Conservation (phyloP, 176 grass and related monocot species). For the Aegilops longissima region DNA sequence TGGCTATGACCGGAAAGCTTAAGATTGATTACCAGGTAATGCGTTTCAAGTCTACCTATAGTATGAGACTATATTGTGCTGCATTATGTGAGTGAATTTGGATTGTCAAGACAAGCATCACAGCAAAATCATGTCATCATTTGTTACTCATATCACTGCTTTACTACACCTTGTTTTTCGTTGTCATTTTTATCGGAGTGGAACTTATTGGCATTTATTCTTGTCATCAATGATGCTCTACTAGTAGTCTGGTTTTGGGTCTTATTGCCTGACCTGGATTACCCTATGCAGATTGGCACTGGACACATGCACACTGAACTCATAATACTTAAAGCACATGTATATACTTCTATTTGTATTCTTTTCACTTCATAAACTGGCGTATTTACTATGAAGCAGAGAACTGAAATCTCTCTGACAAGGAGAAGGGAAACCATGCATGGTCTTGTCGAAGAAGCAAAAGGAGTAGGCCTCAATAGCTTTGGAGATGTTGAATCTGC, state of each 20-base stretch:
- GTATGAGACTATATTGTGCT: slow-evolving; percentile 13
- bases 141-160: background rate
- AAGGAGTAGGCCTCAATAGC: slow-evolving; percentile 69
- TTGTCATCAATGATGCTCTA: slow-evolving; percentile 20
- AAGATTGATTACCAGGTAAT: slow-evolving; percentile 82
- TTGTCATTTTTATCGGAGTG: background rate
- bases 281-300: slow-evolving; percentile 1
- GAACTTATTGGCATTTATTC: slow-evolving; percentile 12
- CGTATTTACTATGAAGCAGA: slow-evolving; percentile 52
- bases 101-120: background rate
- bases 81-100: slow-evolving; percentile 3
- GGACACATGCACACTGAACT: background rate
- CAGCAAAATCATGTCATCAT: background rate
- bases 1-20: slow-evolving; percentile 72
- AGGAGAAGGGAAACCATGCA: slow-evolving; percentile 93
- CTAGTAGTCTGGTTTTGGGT: background rate
- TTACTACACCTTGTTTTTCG: background rate
- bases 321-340: background rate
- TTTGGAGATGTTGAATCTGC: slow-evolving; percentile 65
- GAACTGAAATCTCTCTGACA: slow-evolving; percentile 82
- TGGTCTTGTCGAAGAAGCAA: slow-evolving; percentile 87
- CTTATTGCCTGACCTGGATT: slow-evolving; percentile 8
- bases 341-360: background rate
- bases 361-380: background rate
- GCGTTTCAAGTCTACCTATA: slow-evolving; percentile 15